These are phyloP conservation scores for Fusarium staphyleae DNA, from an alignment of 2,329 filamentous ascomycete genomes.

Conservation along the genomic window DNA sequence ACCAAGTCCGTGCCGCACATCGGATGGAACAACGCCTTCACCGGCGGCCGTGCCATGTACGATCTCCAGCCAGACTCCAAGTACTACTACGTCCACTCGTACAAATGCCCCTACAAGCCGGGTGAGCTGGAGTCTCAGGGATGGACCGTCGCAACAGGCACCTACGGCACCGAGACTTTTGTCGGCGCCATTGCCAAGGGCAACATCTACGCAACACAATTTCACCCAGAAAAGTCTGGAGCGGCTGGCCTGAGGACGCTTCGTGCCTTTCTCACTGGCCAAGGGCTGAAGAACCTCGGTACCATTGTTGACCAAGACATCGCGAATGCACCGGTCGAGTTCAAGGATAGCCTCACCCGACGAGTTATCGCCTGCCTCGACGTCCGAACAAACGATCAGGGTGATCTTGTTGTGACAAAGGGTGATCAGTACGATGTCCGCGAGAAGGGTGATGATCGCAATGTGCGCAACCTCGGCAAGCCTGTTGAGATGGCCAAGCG, in stretches of 20 bases:
- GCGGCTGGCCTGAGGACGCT: conserved; percentile 84
- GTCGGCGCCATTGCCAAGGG: conserved; percentile 86
- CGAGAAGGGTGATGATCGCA: conserved; percentile 73
- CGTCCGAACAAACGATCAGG: conserved; percentile 90
- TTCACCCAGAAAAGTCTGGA: conserved; percentile 97
- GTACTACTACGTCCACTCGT: conserved; percentile 99
- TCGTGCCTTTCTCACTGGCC: conserved; percentile 84
- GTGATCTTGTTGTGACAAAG: conserved; percentile 96
- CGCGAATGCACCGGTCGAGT: conserved; percentile 23
- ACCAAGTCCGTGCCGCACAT: conserved; percentile 97
- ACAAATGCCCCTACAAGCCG: conserved; percentile 77
- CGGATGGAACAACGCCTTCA: conserved; percentile 93
- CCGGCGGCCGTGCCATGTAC: conserved; percentile 68
- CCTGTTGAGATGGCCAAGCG: conserved; percentile 91
- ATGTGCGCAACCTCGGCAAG: conserved; percentile 92
- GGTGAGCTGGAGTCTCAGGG: conserved; percentile 80
- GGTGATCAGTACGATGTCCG: conserved; percentile 98
- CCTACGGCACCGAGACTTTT: conserved; percentile 88
- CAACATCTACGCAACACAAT: conserved; percentile 91
- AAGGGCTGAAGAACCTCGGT: conserved; percentile 61
- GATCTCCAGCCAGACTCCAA: conserved; percentile 82
- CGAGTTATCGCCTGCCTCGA: conserved; percentile 96
- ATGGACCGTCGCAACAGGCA: conserved; percentile 91
- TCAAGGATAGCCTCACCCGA: conserved; percentile 78
- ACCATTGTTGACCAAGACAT: conserved; percentile 23